Conservation (phyloP, 108 stramenopile species). For the Pelagomonas calceolata region DNA sequence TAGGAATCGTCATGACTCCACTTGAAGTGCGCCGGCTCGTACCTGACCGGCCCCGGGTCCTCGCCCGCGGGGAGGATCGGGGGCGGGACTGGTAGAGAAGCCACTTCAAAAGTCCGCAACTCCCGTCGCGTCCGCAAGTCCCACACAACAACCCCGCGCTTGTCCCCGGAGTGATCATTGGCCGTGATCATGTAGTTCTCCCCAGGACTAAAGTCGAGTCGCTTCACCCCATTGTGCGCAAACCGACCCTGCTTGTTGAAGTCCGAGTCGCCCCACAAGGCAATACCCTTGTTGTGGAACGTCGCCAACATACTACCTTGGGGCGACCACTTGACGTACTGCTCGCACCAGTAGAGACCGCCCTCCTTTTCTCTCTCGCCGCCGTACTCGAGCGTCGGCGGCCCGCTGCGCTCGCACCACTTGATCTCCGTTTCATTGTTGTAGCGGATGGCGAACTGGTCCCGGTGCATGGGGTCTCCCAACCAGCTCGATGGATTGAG, state of each 20-base stretch:
- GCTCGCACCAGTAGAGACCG: constrained; percentile 81
- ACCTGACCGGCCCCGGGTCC: constrained; percentile 12
- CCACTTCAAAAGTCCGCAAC: constrained; percentile 69
- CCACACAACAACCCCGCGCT: constrained; percentile 73
- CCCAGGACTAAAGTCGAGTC: constrained; percentile 59
- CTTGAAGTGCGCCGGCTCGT: constrained; percentile 71
- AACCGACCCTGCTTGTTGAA: constrained; percentile 81
- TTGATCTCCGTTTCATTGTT: constrained; percentile 75
- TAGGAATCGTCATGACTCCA: constrained; percentile 88
- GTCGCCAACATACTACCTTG: constrained; percentile 84
- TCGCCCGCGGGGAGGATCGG: background rate
- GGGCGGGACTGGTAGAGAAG: constrained; percentile 28
- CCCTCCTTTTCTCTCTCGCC: constrained; percentile 89
- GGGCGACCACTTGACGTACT: constrained; percentile 83
- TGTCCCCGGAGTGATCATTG: constrained; percentile 59
- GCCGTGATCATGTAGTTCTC: constrained; percentile 82
- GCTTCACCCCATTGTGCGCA: constrained; percentile 70
- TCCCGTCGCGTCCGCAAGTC: constrained; percentile 66
- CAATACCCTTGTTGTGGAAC: constrained; percentile 78
- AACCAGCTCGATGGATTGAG: constrained; percentile 78
- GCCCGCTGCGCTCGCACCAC: constrained; percentile 71
- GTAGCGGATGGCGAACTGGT: constrained; percentile 82
- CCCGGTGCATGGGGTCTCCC: constrained; percentile 76
- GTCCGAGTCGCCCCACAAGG: constrained; percentile 77
- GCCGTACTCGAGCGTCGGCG: constrained; percentile 77